phyloP scores from a whole-genome alignment of 2,329 filamentous ascomycete species.

The Stachybotrys chlorohalonatus region DNA sequence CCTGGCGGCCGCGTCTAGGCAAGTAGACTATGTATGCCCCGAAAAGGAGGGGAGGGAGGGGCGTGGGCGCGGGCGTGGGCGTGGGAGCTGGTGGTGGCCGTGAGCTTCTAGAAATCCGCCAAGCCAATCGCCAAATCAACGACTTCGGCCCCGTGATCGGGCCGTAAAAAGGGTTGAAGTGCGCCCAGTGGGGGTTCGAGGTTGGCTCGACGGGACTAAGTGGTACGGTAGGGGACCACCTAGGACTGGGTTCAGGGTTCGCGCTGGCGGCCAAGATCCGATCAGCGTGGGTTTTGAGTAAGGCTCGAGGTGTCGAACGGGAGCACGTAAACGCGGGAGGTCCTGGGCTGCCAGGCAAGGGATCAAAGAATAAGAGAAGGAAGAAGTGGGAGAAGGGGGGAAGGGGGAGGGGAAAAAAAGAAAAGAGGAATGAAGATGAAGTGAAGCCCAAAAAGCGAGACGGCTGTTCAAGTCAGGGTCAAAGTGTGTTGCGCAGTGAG shows the following conservation, averaged over 20 bases:
- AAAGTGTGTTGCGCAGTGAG: not conserved
- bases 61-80: not conserved
- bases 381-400: not conserved
- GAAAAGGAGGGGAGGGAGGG: not conserved
- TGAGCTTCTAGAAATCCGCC: not conserved
- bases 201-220: not conserved
- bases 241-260: not conserved
- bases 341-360: not conserved
- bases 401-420: not conserved
- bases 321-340: too few species aligned
- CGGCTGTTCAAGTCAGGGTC: not conserved
- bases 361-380: not conserved
- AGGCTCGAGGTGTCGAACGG: too few species aligned
- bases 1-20: not conserved
- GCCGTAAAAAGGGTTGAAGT: not conserved
- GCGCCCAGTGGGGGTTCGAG: not conserved
- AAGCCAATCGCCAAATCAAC: not conserved
- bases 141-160: slow-evolving; percentile 1
- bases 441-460: not conserved
- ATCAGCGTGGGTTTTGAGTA: not conserved
- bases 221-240: too few species aligned
- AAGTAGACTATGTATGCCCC: not conserved
- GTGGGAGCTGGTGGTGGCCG: not conserved
- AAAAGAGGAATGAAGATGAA: not conserved
- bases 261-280: not conserved